Evolutionary conservation across 2,329 filamentous ascomycete species (phyloP), one percentile per base, ranked within the genome.

Genomic region (Diaporthe longicolla): DNA sequence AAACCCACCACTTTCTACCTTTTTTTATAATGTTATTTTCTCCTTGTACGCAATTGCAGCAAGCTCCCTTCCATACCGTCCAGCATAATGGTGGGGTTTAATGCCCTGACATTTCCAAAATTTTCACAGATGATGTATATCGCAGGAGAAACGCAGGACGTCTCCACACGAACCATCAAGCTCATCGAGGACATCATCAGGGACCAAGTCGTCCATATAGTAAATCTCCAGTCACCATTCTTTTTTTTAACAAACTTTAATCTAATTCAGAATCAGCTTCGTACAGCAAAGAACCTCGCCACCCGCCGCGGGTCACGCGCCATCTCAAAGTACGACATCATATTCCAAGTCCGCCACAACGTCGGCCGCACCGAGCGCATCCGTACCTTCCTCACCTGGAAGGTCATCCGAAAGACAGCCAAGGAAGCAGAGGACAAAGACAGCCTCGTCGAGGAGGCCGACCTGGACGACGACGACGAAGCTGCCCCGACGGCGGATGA

Each of bases 91-190:
- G 1, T 32, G 5, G 29, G 29, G 29, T 7, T 1, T 32, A 4
- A 7, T 35, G 54, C 4, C 35, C 29, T 57, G 21, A 58, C 10
- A 4, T 5, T 35, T 32, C 29, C 19, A 17, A 8, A 5, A 98
- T 98, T 85, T 85, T 97, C 98, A 85, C 96, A 98, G 94, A 99
- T 99, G 97, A 99, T 99, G 97, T 99, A 98, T 83, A 97, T 99
- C 80, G 97, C 94, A 80, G 97, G 97, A 76, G 97, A 99, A 84
- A 97, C 95, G 1, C 95, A 94, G 71, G 97, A 99, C 80, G 93
- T 95, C 1, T 93, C 95, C 0, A 87, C 93, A 24, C 97, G 98
- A 81, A 98, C 96, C 0, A 98, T 97, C 0, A 93, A 93, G 58
- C 93, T 99, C 80, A 98, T 99, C 76, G 97, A 99, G 82, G 95